phyloP scores from a whole-genome alignment of 495 filamentous ascomycete genomes.

The Aspergillus bertholletiae region DNA sequence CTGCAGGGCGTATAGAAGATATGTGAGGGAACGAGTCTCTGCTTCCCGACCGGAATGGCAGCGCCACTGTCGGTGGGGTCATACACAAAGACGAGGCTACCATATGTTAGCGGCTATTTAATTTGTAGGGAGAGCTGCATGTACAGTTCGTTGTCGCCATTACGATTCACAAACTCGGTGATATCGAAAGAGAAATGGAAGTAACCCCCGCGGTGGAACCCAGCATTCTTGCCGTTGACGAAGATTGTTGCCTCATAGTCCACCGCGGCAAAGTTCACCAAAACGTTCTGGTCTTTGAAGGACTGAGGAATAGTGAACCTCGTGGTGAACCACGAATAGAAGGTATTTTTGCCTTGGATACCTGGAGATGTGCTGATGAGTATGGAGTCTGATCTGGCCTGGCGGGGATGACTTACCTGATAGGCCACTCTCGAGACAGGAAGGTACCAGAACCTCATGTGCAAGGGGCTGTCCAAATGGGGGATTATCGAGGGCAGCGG shows the following conservation, averaged over 20 bases:
- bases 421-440: constrained; percentile 58
- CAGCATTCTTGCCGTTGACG: constrained; percentile 54
- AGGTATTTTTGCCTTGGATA: constrained; percentile 42
- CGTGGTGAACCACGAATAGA: constrained; percentile 60
- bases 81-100: constrained; percentile 57
- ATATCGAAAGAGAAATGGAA: constrained; percentile 59
- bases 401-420: constrained; percentile 35
- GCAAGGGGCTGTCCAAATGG: constrained; percentile 38
- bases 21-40: constrained; percentile 53
- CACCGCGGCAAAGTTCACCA: constrained; percentile 68
- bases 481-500: constrained; percentile 36
- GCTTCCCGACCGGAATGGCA: constrained; percentile 64
- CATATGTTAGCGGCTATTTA: constrained; percentile 1
- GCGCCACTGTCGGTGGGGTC: constrained; percentile 55
- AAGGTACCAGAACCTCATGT: constrained; percentile 57
- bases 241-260: constrained; percentile 66
- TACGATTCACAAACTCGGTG: constrained; percentile 43
- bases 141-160: constrained; percentile 51
- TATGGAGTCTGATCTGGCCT: not conserved
- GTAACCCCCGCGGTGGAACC: constrained; percentile 59
- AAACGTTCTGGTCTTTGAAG: constrained; percentile 42
- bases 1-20: constrained; percentile 69
- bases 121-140: constrained; percentile 5
- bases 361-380: constrained; percentile 28
- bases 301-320: constrained; percentile 48